Base-by-base conservation (phyloP, 306 rosid genomes). In the Corylus americana region DNA sequence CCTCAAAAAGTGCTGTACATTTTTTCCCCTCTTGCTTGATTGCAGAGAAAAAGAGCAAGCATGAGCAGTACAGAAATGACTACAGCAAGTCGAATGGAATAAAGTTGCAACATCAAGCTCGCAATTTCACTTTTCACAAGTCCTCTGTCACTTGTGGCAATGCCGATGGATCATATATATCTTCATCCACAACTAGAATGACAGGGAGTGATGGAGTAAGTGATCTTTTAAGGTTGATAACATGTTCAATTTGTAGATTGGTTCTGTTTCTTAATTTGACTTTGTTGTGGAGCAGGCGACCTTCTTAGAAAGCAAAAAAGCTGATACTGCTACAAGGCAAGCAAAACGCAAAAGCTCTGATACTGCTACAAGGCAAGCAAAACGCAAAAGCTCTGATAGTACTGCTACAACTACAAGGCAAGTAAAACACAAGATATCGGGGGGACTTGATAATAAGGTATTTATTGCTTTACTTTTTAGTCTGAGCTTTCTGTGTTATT, bases 191-290 rank as follows among this genome's bases (percentile, higher is more conserved):
- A 80, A 84, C 86, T 27, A 90, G 87, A 80, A 91, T 94, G 82
- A 45, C 83, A 2, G 97, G 98, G 58, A 92, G 92, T 89, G 98
- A 95, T 82, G 97, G 98, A 31, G 98, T 92, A 76, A 85, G 96
- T 75, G 63, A 42, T 54, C 73, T 55, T 55, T 78, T 16, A 55
- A 35, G 67, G 39, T 83, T 25, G 53, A 66, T 37, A 7, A 25
- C 48, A 48, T 61, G 59, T 29, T 35, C 42, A 12, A 74, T 74
- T 73, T 57, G 47, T 8, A 0, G 16, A 29, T 31, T 73, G 7
- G n/a, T 74, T 44, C 37, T 74, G 1, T 75, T 75, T 77, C 79
- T 83, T 48, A 86, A 76, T 50, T 74, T 47, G 8, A 20, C 49
- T 79, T 85, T 74, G 0, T 50, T 80, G 78, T 78, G 61, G 63